Conservation (phyloP, 345 rosid genomes). For the Hevea brasiliensis region DNA sequence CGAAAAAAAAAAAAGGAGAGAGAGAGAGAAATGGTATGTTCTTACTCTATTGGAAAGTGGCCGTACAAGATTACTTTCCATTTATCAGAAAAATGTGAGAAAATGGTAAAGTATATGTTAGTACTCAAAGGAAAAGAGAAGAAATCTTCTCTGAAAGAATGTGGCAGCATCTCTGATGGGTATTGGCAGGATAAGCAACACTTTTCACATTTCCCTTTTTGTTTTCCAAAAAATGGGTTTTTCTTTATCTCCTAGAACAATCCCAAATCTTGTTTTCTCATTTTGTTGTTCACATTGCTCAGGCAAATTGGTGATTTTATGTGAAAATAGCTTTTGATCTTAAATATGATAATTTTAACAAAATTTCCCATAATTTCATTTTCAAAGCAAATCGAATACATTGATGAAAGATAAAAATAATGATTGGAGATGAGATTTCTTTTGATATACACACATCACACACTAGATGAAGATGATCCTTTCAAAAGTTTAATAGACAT, state of each 20-base stretch:
- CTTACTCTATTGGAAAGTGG: slow-evolving; percentile 10
- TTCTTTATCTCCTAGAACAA: background rate
- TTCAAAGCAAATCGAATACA: too few relatives aligned
- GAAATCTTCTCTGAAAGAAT: background rate
- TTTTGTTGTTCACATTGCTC: background rate
- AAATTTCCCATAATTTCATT: too few relatives aligned
- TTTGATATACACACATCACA: too few relatives aligned
- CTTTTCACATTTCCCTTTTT: slow-evolving; percentile 4
- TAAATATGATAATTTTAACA: too few relatives aligned
- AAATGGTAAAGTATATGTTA: background rate
- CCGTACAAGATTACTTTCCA: slow-evolving; percentile 15
- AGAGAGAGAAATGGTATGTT: background rate
- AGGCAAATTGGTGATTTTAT: too few relatives aligned
- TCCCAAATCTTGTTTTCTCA: background rate
- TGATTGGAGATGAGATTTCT: background rate
- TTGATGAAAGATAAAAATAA: too few relatives aligned
- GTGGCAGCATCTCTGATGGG: background rate
- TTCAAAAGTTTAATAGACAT: background rate
- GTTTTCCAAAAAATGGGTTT: slow-evolving; percentile 6
- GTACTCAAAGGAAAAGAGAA: background rate
- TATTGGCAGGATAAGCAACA: background rate
- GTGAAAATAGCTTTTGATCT: too few relatives aligned
- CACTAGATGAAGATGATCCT: background rate
- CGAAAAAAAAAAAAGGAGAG: too few relatives aligned
- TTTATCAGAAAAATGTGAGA: background rate